Percentiles rank a stretch among this genome's conserved stretches.
These are phyloP conservation scores for Casuarina equisetifolia DNA, from an alignment of 306 rosid genomes.

Conservation along the genomic window DNA sequence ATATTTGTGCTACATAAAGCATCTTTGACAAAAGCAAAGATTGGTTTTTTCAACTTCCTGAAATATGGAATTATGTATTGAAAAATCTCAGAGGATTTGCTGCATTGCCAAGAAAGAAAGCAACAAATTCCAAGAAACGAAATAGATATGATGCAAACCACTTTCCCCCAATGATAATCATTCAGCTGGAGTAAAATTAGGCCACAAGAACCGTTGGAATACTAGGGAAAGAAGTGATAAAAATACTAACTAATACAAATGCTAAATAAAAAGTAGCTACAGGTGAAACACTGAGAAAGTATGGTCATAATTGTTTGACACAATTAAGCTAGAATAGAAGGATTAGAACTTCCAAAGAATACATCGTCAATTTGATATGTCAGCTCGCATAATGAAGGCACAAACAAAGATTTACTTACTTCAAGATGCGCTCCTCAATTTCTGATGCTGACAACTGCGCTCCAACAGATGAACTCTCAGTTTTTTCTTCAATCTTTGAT, in stretches of 20 bases:
- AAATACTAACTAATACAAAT: not conserved
- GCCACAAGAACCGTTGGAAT: not conserved
- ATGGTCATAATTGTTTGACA: not conserved
- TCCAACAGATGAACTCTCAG: constrained; percentile 35
- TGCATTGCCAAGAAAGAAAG: not conserved
- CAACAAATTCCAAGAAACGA: not conserved
- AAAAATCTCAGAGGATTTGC: not conserved
- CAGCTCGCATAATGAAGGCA: constrained; percentile 6
- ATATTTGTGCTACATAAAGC: constrained; percentile 14
- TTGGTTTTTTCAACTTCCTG: not conserved
- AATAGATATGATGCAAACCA: not conserved
- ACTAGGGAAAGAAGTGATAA: not conserved
- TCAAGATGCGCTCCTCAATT: constrained; percentile 72
- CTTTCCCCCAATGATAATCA: not conserved
- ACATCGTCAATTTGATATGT: not conserved
- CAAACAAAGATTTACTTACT: constrained; percentile 38
- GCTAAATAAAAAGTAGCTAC: not conserved
- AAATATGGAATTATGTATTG: not conserved
- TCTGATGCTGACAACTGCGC: constrained; percentile 39
- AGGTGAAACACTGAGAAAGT: not conserved
- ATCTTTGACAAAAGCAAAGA: not conserved
- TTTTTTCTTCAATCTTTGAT: constrained; percentile 35
- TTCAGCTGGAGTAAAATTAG: not conserved
- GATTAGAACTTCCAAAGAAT: not conserved
- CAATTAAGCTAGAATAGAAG: not conserved